A percentile compares a stretch with the other conserved stretches of the same genome.
Conservation (phyloP, 805 yeast genomes). For the Schwanniomyces yamadae region DNA sequence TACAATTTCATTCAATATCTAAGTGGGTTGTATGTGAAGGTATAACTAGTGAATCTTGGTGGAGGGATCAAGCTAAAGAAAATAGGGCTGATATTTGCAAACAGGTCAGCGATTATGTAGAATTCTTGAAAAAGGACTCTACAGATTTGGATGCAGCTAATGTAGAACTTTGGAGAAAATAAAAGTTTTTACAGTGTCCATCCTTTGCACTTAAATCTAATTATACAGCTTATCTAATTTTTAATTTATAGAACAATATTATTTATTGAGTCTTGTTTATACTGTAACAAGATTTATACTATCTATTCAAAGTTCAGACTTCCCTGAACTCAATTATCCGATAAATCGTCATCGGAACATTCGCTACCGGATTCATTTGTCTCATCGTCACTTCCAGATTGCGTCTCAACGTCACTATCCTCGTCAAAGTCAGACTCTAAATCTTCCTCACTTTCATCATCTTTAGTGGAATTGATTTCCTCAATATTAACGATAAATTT, state of each 20-base stretch:
- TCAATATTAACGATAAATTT: conserved; percentile 67
- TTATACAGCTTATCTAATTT: too few species aligned
- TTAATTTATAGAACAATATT: too few species aligned
- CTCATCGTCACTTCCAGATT: conserved; percentile 29
- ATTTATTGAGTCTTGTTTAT: too few species aligned
- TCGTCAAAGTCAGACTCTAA: conserved; percentile 28
- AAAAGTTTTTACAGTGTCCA: too few species aligned
- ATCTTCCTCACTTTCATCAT: conserved; percentile 13
- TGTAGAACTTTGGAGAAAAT: not conserved
- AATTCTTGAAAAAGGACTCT: conserved; percentile 21
- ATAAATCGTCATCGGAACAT: conserved; percentile 10
- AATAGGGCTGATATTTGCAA: conserved; percentile 19
- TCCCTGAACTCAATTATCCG: not conserved
- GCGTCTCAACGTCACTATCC: conserved; percentile 17
- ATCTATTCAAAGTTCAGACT: not conserved
- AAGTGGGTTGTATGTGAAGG: conserved; percentile 31
- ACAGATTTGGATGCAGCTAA: conserved; percentile 9
- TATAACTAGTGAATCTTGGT: conserved; percentile 19
- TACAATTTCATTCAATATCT: conserved; percentile 31
- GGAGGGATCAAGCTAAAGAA: conserved; percentile 17
- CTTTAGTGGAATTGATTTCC: conserved; percentile 38
- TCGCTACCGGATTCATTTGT: conserved; percentile 15
- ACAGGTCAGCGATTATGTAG: conserved; percentile 20
- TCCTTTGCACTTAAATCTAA: too few species aligned
- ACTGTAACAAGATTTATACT: too few species aligned